These are phyloP conservation scores for Inonotus obliquus DNA, from an alignment of 1,284 basidiomycete species.

Conservation along the genomic window DNA sequence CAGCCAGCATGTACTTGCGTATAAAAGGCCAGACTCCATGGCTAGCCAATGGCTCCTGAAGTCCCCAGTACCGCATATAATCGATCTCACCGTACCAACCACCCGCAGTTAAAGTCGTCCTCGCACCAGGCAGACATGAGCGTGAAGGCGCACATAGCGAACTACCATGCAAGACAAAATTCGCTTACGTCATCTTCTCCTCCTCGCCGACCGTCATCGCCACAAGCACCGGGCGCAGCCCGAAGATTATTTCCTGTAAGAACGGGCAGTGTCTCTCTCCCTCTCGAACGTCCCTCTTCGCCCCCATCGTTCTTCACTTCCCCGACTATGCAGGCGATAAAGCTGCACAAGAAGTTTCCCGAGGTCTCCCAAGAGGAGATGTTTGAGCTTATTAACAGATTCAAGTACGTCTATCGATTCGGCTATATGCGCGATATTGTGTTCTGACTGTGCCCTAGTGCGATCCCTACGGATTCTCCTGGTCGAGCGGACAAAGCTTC, in stretches of 20 bases:
- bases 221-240: constrained; percentile 1
- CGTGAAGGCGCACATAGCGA: constrained; percentile 10
- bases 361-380: constrained; percentile 90
- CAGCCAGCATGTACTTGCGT: background rate
- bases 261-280: constrained; percentile 14
- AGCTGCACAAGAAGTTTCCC: constrained; percentile 91
- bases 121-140: background rate
- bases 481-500: constrained; percentile 82
- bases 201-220: constrained; percentile 1
- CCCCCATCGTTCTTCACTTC: constrained; percentile 17
- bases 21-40: background rate
- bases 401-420: constrained; percentile 67
- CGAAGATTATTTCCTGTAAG: constrained; percentile 12
- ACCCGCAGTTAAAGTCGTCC: background rate
- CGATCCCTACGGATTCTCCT: constrained; percentile 79
- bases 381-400: constrained; percentile 87
- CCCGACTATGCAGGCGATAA: constrained; percentile 74
- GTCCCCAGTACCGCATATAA: background rate
- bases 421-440: constrained; percentile 14
- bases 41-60: background rate
- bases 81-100: background rate
- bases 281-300: constrained; percentile 7
- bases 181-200: background rate
- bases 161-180: constrained; percentile 1
- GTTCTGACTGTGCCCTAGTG: constrained; percentile 38